Evolutionary conservation across 2,329 filamentous ascomycete genomes (phyloP), one percentile per base, ranked within the genome.

Genomic region (Hymenoscyphus fraxineus): DNA sequence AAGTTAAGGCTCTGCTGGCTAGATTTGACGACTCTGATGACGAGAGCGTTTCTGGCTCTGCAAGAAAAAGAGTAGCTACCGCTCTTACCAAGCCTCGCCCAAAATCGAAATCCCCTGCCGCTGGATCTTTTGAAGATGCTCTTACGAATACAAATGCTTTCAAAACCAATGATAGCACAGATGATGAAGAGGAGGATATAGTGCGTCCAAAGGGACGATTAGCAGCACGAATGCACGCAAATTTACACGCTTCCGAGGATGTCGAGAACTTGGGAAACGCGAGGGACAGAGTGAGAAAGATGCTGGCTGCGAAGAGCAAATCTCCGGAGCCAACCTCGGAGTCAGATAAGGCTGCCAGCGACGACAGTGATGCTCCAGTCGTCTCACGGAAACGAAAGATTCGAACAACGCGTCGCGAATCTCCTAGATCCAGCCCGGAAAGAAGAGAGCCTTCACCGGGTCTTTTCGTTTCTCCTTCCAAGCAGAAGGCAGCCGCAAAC

Each of bases 161-260:
- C 15, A 56, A 65, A 27, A 54, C 66, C 1, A 55, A 44, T 31
- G 41, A 61, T 16, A 65, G 66, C 31, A 71, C 72, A 54, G 71
- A 75, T 0, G 79, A 82, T 3, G 76, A 78, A 1, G 80, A 82
- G n/a, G 81, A 82, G n/a, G 79, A 80, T 13, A 78, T 83, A 58
- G 76, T 82, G 2, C 79, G 80, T 56, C 89, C 89, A 0, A 82
- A 83, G 62, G 88, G 88, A 31, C 83, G 84, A 61, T 80, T 91
- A 69, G 88, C 88, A 13, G 82, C 88, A 16, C 81, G 85, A 60
- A 86, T 92, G 82, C 82, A 84, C 66, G 82, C 74, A 54, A 69
- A 67, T 22, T 54, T 65, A 6, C 66, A 39, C 13, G 66, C 61
- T 10, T 68, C 65, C 9, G 64, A 67, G 12, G 67, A 69, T 19